Evolutionary conservation across 176 grass and related monocot genomes (phyloP), one percentile per base, ranked within the genome.

Genomic region (Phoenix roebelenii): DNA sequence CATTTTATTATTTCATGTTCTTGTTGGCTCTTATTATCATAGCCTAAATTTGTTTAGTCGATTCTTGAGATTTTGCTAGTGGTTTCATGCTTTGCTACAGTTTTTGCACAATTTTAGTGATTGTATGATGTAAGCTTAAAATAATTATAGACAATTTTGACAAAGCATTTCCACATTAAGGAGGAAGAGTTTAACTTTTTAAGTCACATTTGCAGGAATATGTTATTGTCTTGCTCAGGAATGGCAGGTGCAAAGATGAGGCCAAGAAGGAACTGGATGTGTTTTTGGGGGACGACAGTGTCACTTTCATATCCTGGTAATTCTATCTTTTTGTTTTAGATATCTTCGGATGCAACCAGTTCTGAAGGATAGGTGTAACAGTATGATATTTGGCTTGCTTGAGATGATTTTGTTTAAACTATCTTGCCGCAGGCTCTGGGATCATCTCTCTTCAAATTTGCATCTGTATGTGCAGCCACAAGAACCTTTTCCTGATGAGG

Each of bases 281-380:
- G 56, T 98, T 98, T 57, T 49, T 98, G 64, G 82, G 79, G 0
- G 79, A 93, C 16, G 85, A 93, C 23, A 98, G 78, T 49, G 63
- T 72, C 23, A 39, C 84, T 61, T 98, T 98, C 63, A 66, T 98
- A 51, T 88, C 82, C 30, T 98, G 94, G 92, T 96, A 68, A 83
- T 51, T 65, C 10, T 12, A 44, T 44, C n/a, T 4, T 55, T 60
- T 15, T 30, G 49, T 58, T 19, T 74, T 16, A 2, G 18, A 6
- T 75, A 69, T 32, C 0, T 57, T 51, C 58, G 55, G 16, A 23
- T 78, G 24, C 51, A 50, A 52, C n/a, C 25, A 16, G 7, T 44
- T 44, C 55, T 63, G 16, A 50, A 66, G 19, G 49, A 39, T 49
- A 9, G 63, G 25, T 22, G 56, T n/a, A 58, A 1, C 68, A 50